phyloP scores from a whole-genome alignment of 2,329 filamentous ascomycete species.

The Epicoccum sorghinum region DNA sequence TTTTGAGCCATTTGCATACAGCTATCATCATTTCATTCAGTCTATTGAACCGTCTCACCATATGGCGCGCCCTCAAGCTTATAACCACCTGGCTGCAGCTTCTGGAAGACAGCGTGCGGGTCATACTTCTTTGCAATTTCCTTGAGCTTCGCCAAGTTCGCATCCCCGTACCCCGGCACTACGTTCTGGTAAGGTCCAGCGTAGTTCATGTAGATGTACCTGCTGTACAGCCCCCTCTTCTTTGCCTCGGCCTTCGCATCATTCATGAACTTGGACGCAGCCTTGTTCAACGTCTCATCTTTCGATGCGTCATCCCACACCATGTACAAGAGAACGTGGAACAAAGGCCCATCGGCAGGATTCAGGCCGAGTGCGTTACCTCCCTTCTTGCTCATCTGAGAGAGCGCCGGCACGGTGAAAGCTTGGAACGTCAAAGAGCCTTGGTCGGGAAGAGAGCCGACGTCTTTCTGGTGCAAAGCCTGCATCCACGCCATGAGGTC shows the following conservation, averaged over 20 bases:
- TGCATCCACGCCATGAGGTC: conserved; percentile 27
- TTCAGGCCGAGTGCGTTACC: conserved; percentile 31
- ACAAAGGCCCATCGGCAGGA: conserved; percentile 21
- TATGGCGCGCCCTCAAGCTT: conserved; percentile 27
- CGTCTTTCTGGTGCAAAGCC: conserved; percentile 22
- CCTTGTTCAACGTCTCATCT: conserved; percentile 21
- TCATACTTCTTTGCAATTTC: conserved; percentile 28
- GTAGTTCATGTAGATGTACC: conserved; percentile 57
- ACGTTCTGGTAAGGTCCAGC: conserved; percentile 52
- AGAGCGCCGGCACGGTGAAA: conserved; percentile 19
- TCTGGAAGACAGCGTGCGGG: conserved; percentile 28
- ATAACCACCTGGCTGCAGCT: conserved; percentile 27
- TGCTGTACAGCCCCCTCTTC: conserved; percentile 14
- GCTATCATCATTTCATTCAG: too few species aligned
- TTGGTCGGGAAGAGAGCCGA: conserved; percentile 7
- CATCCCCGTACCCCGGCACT: conserved; percentile 49
- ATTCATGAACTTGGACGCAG: conserved; percentile 19
- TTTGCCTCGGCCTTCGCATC: conserved; percentile 20
- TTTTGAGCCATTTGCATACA: too few species aligned
- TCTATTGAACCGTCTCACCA: neutral
- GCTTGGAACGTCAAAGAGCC: conserved; percentile 20
- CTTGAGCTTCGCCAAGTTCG: conserved; percentile 38
- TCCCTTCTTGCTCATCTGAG: conserved; percentile 23
- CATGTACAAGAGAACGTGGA: conserved; percentile 23
- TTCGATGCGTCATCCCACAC: conserved; percentile 28